These are phyloP conservation scores for Cryphonectria naterciae DNA, from an alignment of 2,329 filamentous ascomycete genomes.

Conservation along the genomic window DNA sequence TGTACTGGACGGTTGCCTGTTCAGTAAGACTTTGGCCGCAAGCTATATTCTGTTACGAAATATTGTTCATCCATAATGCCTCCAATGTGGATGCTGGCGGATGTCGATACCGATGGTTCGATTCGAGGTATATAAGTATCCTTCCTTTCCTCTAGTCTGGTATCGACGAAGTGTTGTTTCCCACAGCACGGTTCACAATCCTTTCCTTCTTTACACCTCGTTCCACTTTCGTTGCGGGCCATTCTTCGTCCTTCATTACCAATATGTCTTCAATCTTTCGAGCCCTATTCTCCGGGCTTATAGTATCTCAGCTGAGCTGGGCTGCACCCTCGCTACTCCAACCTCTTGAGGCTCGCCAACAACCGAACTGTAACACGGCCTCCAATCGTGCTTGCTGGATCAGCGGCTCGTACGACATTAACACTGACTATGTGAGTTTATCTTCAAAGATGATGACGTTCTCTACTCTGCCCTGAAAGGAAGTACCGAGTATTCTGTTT, in stretches of 20 bases:
- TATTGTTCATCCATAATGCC: not conserved
- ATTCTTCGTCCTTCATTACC: not conserved
- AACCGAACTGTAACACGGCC: constrained; percentile 34
- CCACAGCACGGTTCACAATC: not conserved
- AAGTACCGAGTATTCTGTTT: not conserved
- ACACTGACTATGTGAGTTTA: constrained; percentile 34
- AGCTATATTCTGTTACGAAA: not conserved
- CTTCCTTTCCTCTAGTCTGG: not conserved
- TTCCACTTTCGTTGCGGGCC: not conserved
- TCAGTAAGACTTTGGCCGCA: not conserved
- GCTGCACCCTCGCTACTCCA: constrained; percentile 21
- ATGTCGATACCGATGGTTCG: not conserved
- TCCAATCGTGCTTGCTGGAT: constrained; percentile 37
- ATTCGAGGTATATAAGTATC: not conserved
- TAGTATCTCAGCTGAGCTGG: constrained; percentile 18
- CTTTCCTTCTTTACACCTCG: not conserved
- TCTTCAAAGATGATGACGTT: not conserved
- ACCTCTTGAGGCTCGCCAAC: constrained; percentile 19
- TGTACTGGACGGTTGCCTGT: not conserved
- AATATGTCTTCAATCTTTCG: constrained; percentile 17
- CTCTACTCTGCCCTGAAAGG: not conserved
- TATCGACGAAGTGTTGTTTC: not conserved
- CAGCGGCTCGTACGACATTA: constrained; percentile 35
- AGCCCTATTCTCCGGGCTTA: constrained; percentile 21
- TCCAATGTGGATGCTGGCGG: not conserved